Conservation (phyloP, 257 asterid genomes). For the Gynochthodes officinalis region DNA sequence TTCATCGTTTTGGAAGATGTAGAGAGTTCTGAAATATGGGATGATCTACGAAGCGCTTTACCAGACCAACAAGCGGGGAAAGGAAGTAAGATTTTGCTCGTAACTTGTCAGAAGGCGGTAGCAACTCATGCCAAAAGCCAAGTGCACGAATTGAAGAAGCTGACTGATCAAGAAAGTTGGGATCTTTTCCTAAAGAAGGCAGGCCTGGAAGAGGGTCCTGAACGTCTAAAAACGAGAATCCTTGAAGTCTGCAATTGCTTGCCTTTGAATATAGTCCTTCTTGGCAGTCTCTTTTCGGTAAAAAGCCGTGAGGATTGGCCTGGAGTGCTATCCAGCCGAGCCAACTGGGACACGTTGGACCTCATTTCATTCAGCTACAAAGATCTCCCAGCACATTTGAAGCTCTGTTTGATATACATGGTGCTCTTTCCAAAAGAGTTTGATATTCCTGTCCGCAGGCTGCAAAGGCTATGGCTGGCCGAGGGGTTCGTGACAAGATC, state of each 20-base stretch:
- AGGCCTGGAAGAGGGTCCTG: neutral
- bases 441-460: conserved; percentile 38
- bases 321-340: neutral
- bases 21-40: conserved; percentile 10
- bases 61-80: conserved; percentile 1
- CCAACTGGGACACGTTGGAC: conserved; percentile 6
- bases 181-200: conserved; percentile 20
- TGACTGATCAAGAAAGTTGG: neutral
- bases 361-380: conserved; percentile 26
- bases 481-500: conserved; percentile 33
- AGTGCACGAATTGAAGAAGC: neutral
- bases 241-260: conserved; percentile 15
- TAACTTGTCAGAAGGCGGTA: conserved; percentile 4
- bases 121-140: neutral
- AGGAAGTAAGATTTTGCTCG: conserved; percentile 24
- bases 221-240: neutral
- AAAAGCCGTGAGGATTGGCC: neutral
- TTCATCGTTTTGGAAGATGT: conserved; percentile 34
- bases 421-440: conserved; percentile 35
- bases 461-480: conserved; percentile 36
- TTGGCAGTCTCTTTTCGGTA: conserved; percentile 31
- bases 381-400: conserved; percentile 12
- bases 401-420: conserved; percentile 33
- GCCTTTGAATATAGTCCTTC: conserved; percentile 30
- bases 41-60: conserved; percentile 18